Evolutionary conservation across 1,284 basidiomycete genomes (phyloP).

Genomic region (Rhodotorula sp.): DNA sequence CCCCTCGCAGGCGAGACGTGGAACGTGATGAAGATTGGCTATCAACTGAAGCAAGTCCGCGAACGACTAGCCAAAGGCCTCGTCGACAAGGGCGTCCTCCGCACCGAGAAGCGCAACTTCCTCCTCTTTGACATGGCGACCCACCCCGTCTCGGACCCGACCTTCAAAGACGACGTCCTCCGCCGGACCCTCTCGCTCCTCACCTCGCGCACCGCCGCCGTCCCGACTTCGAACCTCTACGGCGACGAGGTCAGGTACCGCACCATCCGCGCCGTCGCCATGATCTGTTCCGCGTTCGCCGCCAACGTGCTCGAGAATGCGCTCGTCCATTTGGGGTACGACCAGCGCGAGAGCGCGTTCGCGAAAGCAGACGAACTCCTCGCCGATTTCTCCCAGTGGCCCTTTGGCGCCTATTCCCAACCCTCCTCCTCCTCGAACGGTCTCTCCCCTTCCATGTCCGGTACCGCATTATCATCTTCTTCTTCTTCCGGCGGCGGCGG

Average conservation of each 20-base stretch:
- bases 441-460: constrained; percentile 18
- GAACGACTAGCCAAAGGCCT: constrained; percentile 95
- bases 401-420: constrained; percentile 62
- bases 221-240: constrained; percentile 66
- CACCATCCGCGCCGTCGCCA: constrained; percentile 72
- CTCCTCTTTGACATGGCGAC: constrained; percentile 98
- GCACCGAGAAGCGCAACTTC: constrained; percentile 95
- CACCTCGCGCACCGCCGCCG: constrained; percentile 76
- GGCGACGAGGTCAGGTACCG: constrained; percentile 73
- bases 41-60: constrained; percentile 94
- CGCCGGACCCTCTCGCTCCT: constrained; percentile 71
- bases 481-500: constrained; percentile 30
- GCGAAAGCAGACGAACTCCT: constrained; percentile 86
- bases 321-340: constrained; percentile 78
- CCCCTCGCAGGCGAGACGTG: constrained; percentile 78
- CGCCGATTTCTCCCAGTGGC: constrained; percentile 84
- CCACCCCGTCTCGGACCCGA: constrained; percentile 87
- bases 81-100: constrained; percentile 94
- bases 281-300: constrained; percentile 85
- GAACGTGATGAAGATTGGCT: constrained; percentile 98
- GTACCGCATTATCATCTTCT: constrained; percentile 14
- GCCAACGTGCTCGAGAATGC: constrained; percentile 94
- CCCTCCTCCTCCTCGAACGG: constrained; percentile 20
- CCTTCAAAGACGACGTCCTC: constrained; percentile 81
- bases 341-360: constrained; percentile 86